phyloP scores from a whole-genome alignment of 306 rosid species.

The Canavalia gladiata region DNA sequence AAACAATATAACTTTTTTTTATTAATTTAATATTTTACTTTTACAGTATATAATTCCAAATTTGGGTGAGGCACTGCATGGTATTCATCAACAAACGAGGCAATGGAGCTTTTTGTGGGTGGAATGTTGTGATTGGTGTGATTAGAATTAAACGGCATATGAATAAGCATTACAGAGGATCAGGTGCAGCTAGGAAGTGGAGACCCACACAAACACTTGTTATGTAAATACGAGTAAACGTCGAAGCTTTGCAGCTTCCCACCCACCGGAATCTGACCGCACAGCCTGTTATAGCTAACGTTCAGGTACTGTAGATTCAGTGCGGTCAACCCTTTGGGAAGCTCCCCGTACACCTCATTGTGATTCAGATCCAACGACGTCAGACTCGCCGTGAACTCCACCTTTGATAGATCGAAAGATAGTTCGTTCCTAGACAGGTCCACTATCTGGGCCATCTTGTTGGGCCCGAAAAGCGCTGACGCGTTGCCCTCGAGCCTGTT shows the following conservation, averaged over 20 bases:
- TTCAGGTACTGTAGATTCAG: constrained; percentile 60
- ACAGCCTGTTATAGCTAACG: constrained; percentile 75
- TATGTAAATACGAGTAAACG: constrained; percentile 57
- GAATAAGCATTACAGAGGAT: background rate
- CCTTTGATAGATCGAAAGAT: constrained; percentile 55
- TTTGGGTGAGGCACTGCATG: no score
- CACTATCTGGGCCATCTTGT: constrained; percentile 40
- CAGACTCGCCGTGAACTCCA: constrained; percentile 52
- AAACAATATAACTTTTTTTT: no score
- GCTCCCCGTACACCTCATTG: constrained; percentile 59
- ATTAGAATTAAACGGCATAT: no score
- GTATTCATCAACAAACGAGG: no score
- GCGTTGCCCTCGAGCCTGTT: constrained; percentile 76
- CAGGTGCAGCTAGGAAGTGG: constrained; percentile 61
- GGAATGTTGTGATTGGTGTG: no score
- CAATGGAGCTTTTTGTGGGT: no score
- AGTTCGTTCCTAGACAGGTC: constrained; percentile 73
- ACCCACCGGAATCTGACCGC: constrained; percentile 71
- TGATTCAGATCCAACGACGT: constrained; percentile 65
- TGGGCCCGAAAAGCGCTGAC: constrained; percentile 55
- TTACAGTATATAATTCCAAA: no score
- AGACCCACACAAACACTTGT: constrained; percentile 74
- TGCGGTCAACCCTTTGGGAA: constrained; percentile 55
- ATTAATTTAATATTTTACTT: no score
- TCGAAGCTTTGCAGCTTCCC: constrained; percentile 68